A percentile compares a stretch with the other conserved stretches of the same genome.
phyloP scores from a whole-genome alignment of 2,329 filamentous ascomycete species.

The Epichloe bromicola region DNA sequence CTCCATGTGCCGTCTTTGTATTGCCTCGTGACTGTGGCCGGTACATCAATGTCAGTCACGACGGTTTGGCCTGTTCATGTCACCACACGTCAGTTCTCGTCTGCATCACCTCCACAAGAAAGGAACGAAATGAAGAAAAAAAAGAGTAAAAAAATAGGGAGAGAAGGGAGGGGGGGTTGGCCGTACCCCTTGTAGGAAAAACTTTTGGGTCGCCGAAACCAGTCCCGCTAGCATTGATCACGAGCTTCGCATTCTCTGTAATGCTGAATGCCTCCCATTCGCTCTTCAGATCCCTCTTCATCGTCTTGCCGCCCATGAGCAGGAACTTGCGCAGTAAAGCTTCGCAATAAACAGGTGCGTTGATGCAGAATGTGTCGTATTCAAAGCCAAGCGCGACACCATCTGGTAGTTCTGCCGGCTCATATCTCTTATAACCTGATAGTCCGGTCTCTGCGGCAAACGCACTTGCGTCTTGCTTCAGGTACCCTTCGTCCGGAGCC shows the following conservation, averaged over 20 bases:
- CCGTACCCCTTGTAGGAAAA: slow-evolving; percentile 21
- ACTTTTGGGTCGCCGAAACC: slow-evolving; percentile 20
- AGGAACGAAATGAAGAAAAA: too few species aligned
- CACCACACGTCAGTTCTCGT: slow-evolving; percentile 1
- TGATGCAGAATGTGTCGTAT: slow-evolving; percentile 42
- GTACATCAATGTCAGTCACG: slow-evolving; percentile 25
- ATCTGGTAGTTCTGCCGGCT: slow-evolving; percentile 24
- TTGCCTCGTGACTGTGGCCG: slow-evolving; percentile 41
- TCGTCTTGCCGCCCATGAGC: slow-evolving; percentile 16
- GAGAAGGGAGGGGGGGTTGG: too few species aligned
- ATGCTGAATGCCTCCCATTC: slow-evolving; percentile 20
- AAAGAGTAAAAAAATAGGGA: rapidly evolving
- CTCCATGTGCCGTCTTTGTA: slow-evolving; percentile 48
- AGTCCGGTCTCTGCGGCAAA: slow-evolving; percentile 18
- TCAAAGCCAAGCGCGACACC: slow-evolving; percentile 33
- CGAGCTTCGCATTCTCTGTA: slow-evolving; percentile 11
- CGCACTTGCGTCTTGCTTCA: slow-evolving; percentile 13
- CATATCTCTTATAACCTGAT: slow-evolving; percentile 16
- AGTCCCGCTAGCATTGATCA: slow-evolving; percentile 21
- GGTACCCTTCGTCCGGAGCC: slow-evolving; percentile 26
- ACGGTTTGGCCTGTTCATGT: slow-evolving; percentile 18
- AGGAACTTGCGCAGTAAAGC: slow-evolving; percentile 19
- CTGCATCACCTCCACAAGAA: background rate
- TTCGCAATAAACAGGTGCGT: slow-evolving; percentile 39
- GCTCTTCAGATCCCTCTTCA: slow-evolving; percentile 15